Evolutionary conservation across 805 yeast species (phyloP).

Genomic region (Hanseniaspora mollemarum): DNA sequence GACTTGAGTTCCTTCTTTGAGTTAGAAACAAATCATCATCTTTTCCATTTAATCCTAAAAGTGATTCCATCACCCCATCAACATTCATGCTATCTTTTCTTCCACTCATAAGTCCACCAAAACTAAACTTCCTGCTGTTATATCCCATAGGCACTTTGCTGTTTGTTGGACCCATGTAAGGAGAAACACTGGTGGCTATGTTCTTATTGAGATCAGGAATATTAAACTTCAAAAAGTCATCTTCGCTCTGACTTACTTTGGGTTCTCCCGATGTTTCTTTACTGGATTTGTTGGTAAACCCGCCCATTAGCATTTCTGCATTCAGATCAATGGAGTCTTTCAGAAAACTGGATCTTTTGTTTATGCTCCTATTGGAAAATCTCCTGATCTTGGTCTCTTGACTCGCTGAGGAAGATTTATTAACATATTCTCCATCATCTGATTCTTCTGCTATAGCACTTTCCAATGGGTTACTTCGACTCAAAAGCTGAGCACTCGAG

Average conservation of each 20-base stretch:
- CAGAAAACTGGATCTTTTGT: slow-evolving; percentile 10
- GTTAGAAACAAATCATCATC: slow-evolving; percentile 25
- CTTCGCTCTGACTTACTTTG: slow-evolving; percentile 7
- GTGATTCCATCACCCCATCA: slow-evolving; percentile 16
- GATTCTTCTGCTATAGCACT: neutral
- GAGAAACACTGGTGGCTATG: neutral
- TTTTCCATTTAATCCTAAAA: slow-evolving; percentile 28
- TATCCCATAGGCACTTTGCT: neutral
- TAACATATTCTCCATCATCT: neutral
- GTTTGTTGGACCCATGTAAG: slow-evolving; percentile 11
- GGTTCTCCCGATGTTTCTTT: slow-evolving; percentile 8
- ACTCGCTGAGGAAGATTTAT: neutral
- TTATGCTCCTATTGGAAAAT: neutral
- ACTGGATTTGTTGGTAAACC: slow-evolving; percentile 7
- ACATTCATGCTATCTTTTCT: slow-evolving; percentile 12
- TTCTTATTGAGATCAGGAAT: slow-evolving; percentile 7
- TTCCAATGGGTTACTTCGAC: neutral
- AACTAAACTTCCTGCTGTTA: slow-evolving; percentile 9
- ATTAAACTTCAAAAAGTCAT: slow-evolving; percentile 11
- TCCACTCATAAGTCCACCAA: slow-evolving; percentile 10
- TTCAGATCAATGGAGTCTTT: slow-evolving; percentile 14
- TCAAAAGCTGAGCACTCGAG: neutral
- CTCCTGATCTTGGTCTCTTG: neutral
- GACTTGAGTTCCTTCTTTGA: slow-evolving; percentile 20
- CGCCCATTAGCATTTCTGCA: slow-evolving; percentile 14